phyloP scores from a whole-genome alignment of 495 filamentous ascomycete species.

The Extremus antarcticus region DNA sequence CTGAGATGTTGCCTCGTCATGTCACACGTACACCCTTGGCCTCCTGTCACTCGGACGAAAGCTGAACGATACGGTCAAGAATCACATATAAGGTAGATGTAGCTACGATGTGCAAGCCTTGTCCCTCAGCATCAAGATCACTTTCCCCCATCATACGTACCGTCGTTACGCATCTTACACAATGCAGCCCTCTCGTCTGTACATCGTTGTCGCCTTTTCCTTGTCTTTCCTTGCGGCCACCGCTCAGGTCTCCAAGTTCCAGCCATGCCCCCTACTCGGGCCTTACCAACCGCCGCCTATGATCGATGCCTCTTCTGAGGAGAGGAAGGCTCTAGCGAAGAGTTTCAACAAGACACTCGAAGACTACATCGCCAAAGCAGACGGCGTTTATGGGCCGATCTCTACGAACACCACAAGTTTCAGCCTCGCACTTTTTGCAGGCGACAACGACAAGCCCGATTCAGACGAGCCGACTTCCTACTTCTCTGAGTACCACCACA shows the following conservation, averaged over 20 bases:
- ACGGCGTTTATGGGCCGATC: neutral
- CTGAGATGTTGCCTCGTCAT: no score
- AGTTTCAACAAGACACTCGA: neutral
- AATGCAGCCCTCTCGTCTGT: neutral
- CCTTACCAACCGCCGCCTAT: neutral
- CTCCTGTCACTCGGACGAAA: no score
- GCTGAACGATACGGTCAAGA: no score
- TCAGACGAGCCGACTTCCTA: neutral
- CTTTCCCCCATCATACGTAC: no score
- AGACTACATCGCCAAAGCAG: neutral
- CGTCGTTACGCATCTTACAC: neutral
- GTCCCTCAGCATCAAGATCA: no score
- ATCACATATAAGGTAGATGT: no score
- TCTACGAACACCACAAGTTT: neutral
- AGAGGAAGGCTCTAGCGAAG: neutral
- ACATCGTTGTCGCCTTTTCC: neutral
- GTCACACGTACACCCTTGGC: no score
- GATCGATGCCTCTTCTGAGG: neutral
- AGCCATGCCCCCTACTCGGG: neutral
- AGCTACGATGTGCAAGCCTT: no score
- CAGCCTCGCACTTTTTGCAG: neutral
- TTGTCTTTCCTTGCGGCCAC: neutral
- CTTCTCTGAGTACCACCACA: conserved; percentile 1
- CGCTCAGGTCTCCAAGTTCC: neutral
- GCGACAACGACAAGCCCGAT: neutral